phyloP scores from a whole-genome alignment of 148 eudicot species.

The Selenicereus undatus region DNA sequence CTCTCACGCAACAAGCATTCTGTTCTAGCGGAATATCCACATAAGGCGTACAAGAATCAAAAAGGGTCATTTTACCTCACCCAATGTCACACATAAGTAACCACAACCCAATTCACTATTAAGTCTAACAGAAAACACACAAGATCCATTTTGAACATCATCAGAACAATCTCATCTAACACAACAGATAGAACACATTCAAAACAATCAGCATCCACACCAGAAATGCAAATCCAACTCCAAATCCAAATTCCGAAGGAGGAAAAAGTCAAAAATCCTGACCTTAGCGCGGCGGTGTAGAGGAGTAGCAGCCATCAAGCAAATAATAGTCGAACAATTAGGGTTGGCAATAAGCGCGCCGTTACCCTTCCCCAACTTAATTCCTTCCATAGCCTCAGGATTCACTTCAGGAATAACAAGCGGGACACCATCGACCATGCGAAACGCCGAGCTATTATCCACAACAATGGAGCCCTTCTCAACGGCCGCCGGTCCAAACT shows the following conservation, averaged over 20 bases:
- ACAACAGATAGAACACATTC: background rate
- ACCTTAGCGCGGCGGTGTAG: slow-evolving; percentile 94
- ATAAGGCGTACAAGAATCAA: background rate
- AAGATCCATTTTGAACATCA: background rate
- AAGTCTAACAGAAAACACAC: background rate
- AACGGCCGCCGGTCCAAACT: slow-evolving; percentile 75
- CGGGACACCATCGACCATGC: slow-evolving; percentile 83
- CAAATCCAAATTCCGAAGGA: background rate
- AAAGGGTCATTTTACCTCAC: background rate
- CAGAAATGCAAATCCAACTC: background rate
- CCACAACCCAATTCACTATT: background rate
- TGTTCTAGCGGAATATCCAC: background rate
- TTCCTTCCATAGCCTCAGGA: slow-evolving; percentile 69
- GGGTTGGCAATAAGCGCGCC: slow-evolving; percentile 94
- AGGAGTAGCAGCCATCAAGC: slow-evolving; percentile 98
- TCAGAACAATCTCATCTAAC: background rate
- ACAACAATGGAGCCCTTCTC: slow-evolving; percentile 75
- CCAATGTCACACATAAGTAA: background rate
- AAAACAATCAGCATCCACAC: background rate
- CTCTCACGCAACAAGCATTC: background rate
- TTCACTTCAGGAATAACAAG: slow-evolving; percentile 95
- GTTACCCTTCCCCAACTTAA: slow-evolving; percentile 58
- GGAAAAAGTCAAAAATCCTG: background rate
- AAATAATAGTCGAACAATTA: slow-evolving; percentile 93
- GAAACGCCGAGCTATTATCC: slow-evolving; percentile 92